phyloP scores from a whole-genome alignment of 345 rosid species.

The Corymbia maculata region DNA sequence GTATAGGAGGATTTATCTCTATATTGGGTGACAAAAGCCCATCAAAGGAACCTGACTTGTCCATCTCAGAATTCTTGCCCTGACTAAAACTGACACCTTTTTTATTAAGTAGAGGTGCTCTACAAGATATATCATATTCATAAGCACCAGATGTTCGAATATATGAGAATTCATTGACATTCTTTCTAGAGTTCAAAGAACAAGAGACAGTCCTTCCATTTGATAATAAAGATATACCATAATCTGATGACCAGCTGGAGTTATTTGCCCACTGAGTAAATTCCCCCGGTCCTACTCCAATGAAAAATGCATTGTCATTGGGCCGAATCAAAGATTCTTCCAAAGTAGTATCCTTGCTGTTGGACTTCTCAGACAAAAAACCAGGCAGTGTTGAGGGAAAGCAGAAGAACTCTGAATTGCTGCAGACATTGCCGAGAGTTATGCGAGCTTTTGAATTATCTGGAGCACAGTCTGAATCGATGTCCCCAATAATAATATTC shows the following conservation, averaged over 20 bases:
- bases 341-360: conserved; percentile 9
- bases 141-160: conserved; percentile 7
- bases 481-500: conserved; percentile 11
- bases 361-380: conserved; percentile 12
- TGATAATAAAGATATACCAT: conserved; percentile 27
- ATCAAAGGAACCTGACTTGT: conserved; percentile 15
- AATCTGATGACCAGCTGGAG: conserved; percentile 29
- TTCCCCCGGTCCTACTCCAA: conserved; percentile 12
- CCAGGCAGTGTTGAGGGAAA: conserved; percentile 59
- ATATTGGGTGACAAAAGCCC: conserved; percentile 21
- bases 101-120: conserved; percentile 18
- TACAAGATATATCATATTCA: conserved; percentile 28
- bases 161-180: conserved; percentile 17
- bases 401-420: conserved; percentile 40
- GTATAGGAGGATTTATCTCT: conserved; percentile 40
- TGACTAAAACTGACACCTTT: conserved; percentile 14
- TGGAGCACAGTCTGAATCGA: conserved; percentile 7
- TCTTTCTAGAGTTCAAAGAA: conserved; percentile 29
- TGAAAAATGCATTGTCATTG: conserved; percentile 6
- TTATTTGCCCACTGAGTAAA: conserved; percentile 16
- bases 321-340: conserved; percentile 19
- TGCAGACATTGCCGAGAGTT: conserved; percentile 25
- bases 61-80: conserved; percentile 17
- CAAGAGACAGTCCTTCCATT: conserved; percentile 48
- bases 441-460: conserved; percentile 8